Base-by-base conservation (phyloP, 2,329 filamentous ascomycete species). In the Penicillium janthinellum region DNA sequence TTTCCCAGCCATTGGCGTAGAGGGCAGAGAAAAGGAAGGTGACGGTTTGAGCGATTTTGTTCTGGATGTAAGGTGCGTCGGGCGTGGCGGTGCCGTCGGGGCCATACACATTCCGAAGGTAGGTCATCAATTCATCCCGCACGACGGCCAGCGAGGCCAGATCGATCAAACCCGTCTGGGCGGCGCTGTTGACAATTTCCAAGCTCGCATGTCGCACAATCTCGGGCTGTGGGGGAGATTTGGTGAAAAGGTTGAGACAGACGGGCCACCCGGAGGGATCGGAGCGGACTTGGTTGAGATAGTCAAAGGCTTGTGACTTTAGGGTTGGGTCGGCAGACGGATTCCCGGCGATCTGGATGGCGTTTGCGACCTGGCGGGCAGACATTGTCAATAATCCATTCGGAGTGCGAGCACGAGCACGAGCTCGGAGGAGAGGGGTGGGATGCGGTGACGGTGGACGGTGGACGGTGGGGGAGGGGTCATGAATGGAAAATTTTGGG, bases 41-140 rank as follows among this genome's bases (percentile, higher is more conserved):
- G 69, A 99, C 81, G 12, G 93, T 96, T 79, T 99, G 95, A 48
- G 94, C 93, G 67, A 99, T 86, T 79, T 99, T 99, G 81, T 98
- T 99, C 78, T 98, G 94, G 45, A 99, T 88, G 65, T 86, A 85
- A 25, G 86, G 76, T 8, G 88, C 86, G 74, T 99, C 95, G 64
- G 88, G 79, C 54, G 81, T 77, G 59, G 83, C 81, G 37, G 81
- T 81, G 22, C 73, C 73, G 22, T 78, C 77, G 41, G 83, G 80
- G 55, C 87, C 85, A 75, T 97, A 98, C 51, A 85, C 87, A 69
- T 89, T 86, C 65, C 86, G 86, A 61, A 95, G 84, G 76, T 98
- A 97, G 67, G 86, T 85, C 79, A 96, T 83, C 66, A 99, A 81
- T 47, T 87, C 90, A 68, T 95, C 88, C 75, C 91, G 92, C 69